A percentile compares a stretch with the other conserved stretches of the same genome.
phyloP scores from a whole-genome alignment of 208 protist species.

The Porcisia hertigi region DNA sequence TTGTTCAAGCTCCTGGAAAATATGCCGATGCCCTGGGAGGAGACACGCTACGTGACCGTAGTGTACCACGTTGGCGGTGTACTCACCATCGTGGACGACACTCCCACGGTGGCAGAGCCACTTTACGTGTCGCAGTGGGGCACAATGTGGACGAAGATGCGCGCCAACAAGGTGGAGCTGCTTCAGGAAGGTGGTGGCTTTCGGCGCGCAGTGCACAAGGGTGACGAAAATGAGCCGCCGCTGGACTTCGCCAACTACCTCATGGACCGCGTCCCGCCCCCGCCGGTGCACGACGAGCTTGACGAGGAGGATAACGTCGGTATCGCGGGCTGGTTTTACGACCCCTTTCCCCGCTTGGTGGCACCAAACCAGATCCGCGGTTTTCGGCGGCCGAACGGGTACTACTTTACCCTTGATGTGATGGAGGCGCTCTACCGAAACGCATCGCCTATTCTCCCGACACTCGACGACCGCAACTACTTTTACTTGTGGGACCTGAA shows the following conservation, averaged over 20 bases:
- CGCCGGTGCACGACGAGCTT: constrained; percentile 96
- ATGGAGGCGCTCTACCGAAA: constrained; percentile 94
- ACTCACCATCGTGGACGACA: constrained; percentile 99
- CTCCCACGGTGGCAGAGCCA: constrained; percentile 99
- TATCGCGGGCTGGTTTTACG: constrained; percentile 99
- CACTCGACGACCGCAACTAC: constrained; percentile 99
- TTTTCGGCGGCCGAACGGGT: constrained; percentile 75
- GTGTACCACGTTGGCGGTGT: constrained; percentile 99
- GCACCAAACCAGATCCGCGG: constrained; percentile 92
- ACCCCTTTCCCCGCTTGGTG: constrained; percentile 95
- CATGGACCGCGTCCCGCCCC: constrained; percentile 96
- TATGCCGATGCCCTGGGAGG: constrained; percentile 99
- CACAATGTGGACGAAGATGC: constrained; percentile 99
- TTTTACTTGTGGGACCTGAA: constrained; percentile 99
- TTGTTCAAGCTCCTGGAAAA: constrained; percentile 99
- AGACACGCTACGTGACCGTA: constrained; percentile 97
- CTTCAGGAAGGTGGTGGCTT: constrained; percentile 77
- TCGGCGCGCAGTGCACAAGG: constrained; percentile 97
- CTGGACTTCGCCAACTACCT: constrained; percentile 99
- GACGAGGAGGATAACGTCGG: constrained; percentile 98
- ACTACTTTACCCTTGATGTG: constrained; percentile 93
- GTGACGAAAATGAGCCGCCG: constrained; percentile 99
- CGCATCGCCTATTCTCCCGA: constrained; percentile 95
- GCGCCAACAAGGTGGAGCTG: constrained; percentile 97
- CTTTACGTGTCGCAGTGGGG: constrained; percentile 99